Evolutionary conservation across 2,329 filamentous ascomycete species (phyloP).

Genomic region (Claviceps sorghi): DNA sequence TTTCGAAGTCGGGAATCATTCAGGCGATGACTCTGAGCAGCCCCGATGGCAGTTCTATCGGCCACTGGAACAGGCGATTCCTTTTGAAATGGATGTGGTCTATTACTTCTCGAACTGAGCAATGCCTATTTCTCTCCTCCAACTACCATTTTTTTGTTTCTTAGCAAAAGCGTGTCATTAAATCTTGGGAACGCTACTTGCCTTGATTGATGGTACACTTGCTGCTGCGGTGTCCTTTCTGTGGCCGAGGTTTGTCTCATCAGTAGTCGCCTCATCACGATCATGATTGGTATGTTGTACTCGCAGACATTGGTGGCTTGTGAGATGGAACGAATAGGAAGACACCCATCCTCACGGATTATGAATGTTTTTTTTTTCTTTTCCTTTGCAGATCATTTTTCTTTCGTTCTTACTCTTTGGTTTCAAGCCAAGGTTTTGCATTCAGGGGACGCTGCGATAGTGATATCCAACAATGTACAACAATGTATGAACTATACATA

Average conservation of each 20-base stretch:
- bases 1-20: constrained; percentile 15
- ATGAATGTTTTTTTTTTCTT: not conserved
- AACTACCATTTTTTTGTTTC: constrained; percentile 4
- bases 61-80: constrained; percentile 21
- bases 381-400: not conserved
- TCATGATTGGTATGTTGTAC: not conserved
- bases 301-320: not conserved
- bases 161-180: constrained; percentile 11
- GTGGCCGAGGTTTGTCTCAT: not conserved
- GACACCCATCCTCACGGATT: constrained; percentile 3
- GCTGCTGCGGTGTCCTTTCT: not conserved
- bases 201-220: not conserved
- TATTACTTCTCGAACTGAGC: constrained; percentile 15
- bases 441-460: not conserved
- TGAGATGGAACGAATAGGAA: not conserved
- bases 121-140: constrained; percentile 1
- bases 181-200: not conserved
- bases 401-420: not conserved
- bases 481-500: not conserved
- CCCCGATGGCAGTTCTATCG: constrained; percentile 22
- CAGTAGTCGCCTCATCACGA: not conserved
- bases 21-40: constrained; percentile 13
- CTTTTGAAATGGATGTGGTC: constrained; percentile 23
- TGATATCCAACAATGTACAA: not conserved
- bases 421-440: not conserved